Evolutionary conservation across 257 asterid species (phyloP), one percentile per base, ranked within the genome.

Genomic region (Scutellaria baicalensis): DNA sequence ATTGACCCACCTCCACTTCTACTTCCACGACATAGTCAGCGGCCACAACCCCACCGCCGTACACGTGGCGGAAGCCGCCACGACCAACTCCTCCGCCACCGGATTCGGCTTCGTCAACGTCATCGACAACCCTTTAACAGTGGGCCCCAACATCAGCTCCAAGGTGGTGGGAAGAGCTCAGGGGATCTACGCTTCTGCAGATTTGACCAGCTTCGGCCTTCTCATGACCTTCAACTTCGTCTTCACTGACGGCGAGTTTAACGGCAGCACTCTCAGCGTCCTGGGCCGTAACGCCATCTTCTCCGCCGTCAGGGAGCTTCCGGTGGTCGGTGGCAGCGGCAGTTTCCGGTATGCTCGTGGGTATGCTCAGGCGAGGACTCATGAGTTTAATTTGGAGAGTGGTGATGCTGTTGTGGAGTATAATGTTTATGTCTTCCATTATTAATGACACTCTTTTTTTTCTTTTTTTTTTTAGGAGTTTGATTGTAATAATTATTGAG

Each of bases 271-370:
- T 16, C 66, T 82, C 8, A 79, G 87, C 11, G 52, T 82, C n/a
- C 12, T 83, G 74, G 87, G 87, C 6, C 71, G 83, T 72, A 83
- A 83, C 73, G 18, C 40, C 4, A 73, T 77, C 13, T 8, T 77
- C 45, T 44, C 75, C 66, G 64, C 54, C 49, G 81, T 79, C 58
- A 71, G 87, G 81, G 87, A 82, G 79, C 31, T 82, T 79, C 84
- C 87, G 12, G 33, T 83, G 1, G 81, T 83, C 36, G 87, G 87
- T 16, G 87, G 87, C 11, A 83, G 81, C 75, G 87, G 87, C 11
- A 73, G 57, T 12, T 83, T 83, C 84, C 82, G 87, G 11, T 79
- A 74, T 12, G 84, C 79, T 0, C 50, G 68, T 1, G 87, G 87
- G 0, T 83, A 77, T 9, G 79, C 81, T 6, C 73, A 58, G 58